Base-by-base conservation (phyloP, 169 alveolate genomes). In the Plasmodium cynomolgi region DNA sequence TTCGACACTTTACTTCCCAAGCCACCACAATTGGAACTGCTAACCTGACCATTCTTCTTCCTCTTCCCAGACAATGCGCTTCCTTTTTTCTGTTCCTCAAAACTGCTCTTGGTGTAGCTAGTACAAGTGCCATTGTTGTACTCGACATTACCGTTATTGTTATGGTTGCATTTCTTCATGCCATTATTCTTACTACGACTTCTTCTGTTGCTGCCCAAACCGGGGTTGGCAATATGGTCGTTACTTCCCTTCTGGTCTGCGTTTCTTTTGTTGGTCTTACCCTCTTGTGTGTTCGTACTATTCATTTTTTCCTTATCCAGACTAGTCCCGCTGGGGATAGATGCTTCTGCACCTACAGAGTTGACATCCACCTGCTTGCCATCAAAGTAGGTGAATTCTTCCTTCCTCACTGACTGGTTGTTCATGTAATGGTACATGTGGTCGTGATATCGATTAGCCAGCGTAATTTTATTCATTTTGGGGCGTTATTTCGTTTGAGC, bases 391-490 rank as follows among this genome's bases (percentile, higher is more conserved):
- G 86, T 2, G 39, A 75, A 20, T 4, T 86, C 93, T 75, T 86
- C 93, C 34, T 77, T 20, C 33, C 3, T 33, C 72, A 58, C 33
- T 26, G 62, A 17, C 47, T 77, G 56, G 29, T 77, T 86, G 15
- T 56, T 86, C 68, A 39, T 0, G 80, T 86, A 86, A 75, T 54
- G 41, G 62, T 34, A 86, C 80, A 34, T 86, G 26, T 77, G 84
- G 31, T 77, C 86, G 56, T 86, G 85, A 13, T 41, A 75, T 77
- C 68, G 39, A 20, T 86, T 62, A 13, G 85, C 72, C 71, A 75
- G 37, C 47, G 93, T 86, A 26, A 75, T 86, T 77, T 86, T 86
- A 86, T 86, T 75, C 93, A 86, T 86, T 86, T 50, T 86, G 75
- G 56, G 44, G 44, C 26, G 5, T 34, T 81, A 41, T 29, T 26